These are phyloP conservation scores for Termitomyces heimii DNA, from an alignment of 768 basidiomycete genomes.

Conservation along the genomic window DNA sequence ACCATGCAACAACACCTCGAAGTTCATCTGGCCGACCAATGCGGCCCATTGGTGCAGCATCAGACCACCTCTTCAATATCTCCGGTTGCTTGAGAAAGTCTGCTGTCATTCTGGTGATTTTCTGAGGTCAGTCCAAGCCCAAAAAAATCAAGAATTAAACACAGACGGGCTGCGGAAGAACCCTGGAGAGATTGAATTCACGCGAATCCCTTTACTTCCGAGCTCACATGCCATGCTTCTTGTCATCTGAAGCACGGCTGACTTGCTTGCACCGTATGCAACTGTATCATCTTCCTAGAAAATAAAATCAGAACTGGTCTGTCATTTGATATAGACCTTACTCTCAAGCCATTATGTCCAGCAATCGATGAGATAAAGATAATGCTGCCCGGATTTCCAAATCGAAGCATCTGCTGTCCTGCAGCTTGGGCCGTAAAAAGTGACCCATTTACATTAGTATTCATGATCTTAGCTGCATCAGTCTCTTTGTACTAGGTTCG, in stretches of 20 bases:
- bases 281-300: neutral
- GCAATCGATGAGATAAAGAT: conserved; percentile 64
- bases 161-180: conserved; percentile 62
- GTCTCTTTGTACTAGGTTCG: neutral
- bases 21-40: conserved; percentile 71
- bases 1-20: conserved; percentile 64
- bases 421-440: conserved; percentile 61
- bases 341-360: conserved; percentile 26
- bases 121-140: neutral
- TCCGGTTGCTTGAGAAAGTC: conserved; percentile 60
- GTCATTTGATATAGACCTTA: neutral
- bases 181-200: conserved; percentile 72
- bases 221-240: conserved; percentile 80
- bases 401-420: conserved; percentile 53
- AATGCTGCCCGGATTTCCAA: conserved; percentile 48
- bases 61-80: conserved; percentile 57
- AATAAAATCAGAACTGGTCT: no score
- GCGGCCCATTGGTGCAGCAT: conserved; percentile 59
- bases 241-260: conserved; percentile 71
- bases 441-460: conserved; percentile 61
- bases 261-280: conserved; percentile 69
- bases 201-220: conserved; percentile 56
- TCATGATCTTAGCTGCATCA: conserved; percentile 42
- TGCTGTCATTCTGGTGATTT: conserved; percentile 57
- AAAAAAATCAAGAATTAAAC: neutral